phyloP scores from a whole-genome alignment of 1,139 yeast species.

The Candida neerlandica region DNA sequence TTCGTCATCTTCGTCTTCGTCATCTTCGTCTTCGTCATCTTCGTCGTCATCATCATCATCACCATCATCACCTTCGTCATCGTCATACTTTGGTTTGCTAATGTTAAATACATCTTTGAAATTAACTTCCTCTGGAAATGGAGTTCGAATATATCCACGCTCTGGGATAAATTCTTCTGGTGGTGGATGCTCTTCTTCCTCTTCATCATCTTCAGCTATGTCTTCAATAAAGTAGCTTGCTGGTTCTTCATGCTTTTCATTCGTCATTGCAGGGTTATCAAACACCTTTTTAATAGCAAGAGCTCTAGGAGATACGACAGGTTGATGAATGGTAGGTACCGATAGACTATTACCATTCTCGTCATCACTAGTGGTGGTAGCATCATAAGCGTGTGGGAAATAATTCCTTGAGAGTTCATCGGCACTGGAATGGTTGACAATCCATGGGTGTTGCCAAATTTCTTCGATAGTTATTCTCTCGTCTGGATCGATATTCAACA shows the following conservation, averaged over 20 bases:
- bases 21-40: slow-evolving; percentile 21
- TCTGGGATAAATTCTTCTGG: slow-evolving; percentile 5
- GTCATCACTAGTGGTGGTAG: slow-evolving; percentile 2
- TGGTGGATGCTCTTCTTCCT: slow-evolving; percentile 11
- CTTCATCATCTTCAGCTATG: slow-evolving; percentile 23
- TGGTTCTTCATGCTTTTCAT: slow-evolving; percentile 14
- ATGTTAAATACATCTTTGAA: slow-evolving; percentile 39
- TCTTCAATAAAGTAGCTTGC: slow-evolving; percentile 28
- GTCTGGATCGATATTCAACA: slow-evolving; percentile 63
- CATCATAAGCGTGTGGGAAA: slow-evolving; percentile 15
- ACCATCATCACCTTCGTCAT: slow-evolving; percentile 17
- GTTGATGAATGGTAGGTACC: slow-evolving; percentile 18
- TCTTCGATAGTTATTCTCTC: slow-evolving; percentile 64
- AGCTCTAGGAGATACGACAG: slow-evolving; percentile 40
- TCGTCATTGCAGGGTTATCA: slow-evolving; percentile 47
- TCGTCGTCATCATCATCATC: slow-evolving; percentile 19
- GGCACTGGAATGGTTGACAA: slow-evolving; percentile 5
- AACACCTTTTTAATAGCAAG: slow-evolving; percentile 50
- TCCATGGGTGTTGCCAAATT: slow-evolving; percentile 60
- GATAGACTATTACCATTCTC: slow-evolving; percentile 4
- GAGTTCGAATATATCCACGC: slow-evolving; percentile 28
- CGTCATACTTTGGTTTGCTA: slow-evolving; percentile 19
- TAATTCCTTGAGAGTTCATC: slow-evolving; percentile 11
- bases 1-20: slow-evolving; percentile 23
- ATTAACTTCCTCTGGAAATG: slow-evolving; percentile 31